Percentiles rank a stretch among this genome's conserved stretches.
Conservation (phyloP, 768 basidiomycete genomes). For the Tylopilus rubrobrunneus region DNA sequence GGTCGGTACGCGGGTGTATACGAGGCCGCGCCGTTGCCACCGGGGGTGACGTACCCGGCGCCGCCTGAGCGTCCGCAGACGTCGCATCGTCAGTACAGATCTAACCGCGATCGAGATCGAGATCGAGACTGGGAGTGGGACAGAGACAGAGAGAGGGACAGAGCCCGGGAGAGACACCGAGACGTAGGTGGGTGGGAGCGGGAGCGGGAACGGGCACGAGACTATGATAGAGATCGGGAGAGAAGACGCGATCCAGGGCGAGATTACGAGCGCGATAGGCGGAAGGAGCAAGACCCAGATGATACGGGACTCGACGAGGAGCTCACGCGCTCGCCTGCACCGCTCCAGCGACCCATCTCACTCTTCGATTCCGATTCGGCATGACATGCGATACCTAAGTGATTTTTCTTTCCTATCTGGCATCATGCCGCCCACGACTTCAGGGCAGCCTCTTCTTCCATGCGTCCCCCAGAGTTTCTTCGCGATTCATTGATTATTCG, state of each 20-base stretch:
- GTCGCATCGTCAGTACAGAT: conserved; percentile 16
- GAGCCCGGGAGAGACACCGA: too few relatives aligned
- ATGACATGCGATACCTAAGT: background rate
- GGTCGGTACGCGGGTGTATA: conserved; percentile 9
- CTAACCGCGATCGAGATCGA: background rate
- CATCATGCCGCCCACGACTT: background rate
- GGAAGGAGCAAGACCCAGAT: conserved; percentile 2
- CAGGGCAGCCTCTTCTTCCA: background rate
- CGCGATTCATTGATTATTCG: background rate
- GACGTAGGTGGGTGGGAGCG: background rate
- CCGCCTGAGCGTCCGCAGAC: conserved; percentile 24
- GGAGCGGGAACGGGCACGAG: background rate
- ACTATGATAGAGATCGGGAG: background rate
- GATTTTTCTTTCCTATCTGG: background rate
- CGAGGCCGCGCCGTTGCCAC: conserved; percentile 25
- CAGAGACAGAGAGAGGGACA: background rate
- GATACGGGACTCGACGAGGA: conserved; percentile 8
- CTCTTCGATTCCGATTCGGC: conserved; percentile 28
- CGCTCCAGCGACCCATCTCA: conserved; percentile 29
- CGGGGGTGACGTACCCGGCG: conserved; percentile 25
- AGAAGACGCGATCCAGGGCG: background rate
- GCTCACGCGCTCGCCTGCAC: conserved; percentile 23
- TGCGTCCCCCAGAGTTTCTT: background rate
- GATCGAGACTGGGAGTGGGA: conserved; percentile 3
- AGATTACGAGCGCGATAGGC: background rate